phyloP scores from a whole-genome alignment of 2,329 filamentous ascomycete species.

The Beauveria sp. region DNA sequence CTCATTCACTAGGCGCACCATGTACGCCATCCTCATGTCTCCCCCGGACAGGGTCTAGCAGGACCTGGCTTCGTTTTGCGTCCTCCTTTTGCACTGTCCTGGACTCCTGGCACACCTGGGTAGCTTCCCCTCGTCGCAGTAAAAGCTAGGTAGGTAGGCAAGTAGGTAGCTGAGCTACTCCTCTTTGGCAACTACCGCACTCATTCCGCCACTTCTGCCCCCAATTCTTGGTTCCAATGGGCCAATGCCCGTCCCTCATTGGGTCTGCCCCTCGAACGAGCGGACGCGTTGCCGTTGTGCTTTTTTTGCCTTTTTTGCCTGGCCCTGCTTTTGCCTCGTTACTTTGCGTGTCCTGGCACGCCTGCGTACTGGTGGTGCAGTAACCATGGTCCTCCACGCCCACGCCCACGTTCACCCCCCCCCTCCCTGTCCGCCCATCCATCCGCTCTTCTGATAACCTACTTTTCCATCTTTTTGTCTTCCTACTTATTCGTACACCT shows the following conservation, averaged over 20 bases:
- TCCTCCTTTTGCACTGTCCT: not conserved
- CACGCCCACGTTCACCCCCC: constrained; percentile 8
- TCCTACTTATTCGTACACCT: not conserved
- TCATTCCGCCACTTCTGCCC: not conserved
- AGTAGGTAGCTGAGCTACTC: not conserved
- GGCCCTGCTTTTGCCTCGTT: not conserved
- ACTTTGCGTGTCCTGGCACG: not conserved
- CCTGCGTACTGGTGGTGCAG: not conserved
- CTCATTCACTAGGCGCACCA: not conserved
- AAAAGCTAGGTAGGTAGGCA: not conserved
- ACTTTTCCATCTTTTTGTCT: not conserved
- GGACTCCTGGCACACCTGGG: too few species aligned
- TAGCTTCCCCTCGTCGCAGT: not conserved
- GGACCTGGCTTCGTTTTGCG: not conserved
- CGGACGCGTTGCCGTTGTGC: constrained; percentile 6
- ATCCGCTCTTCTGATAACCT: constrained; percentile 4
- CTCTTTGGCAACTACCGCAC: not conserved
- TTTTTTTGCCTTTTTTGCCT: not conserved
- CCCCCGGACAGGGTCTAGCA: not conserved
- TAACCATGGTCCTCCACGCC: not conserved
- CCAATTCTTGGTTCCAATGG: not conserved
- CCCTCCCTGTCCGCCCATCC: constrained; percentile 9
- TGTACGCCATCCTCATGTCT: not conserved
- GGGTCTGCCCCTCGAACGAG: constrained; percentile 5
- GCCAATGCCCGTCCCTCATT: constrained; percentile 12